Percentiles rank a stretch among this genome's conserved stretches.
phyloP scores from a whole-genome alignment of 106 monocot species.

The Hemerocallis citrina region DNA sequence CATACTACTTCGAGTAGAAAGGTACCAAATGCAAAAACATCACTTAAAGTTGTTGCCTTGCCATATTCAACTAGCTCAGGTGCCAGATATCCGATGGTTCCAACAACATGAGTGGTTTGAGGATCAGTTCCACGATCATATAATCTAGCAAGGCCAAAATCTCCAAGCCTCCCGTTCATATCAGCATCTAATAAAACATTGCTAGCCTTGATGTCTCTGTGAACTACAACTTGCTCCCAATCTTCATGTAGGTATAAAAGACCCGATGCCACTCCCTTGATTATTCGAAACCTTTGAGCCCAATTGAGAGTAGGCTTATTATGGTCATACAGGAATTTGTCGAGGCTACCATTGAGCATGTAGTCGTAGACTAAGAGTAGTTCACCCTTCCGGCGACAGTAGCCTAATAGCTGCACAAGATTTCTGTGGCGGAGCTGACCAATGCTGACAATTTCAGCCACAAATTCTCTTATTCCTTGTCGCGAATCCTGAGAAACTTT shows the following conservation, averaged over 20 bases:
- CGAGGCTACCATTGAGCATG: constrained; percentile 13
- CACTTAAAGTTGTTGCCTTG: constrained; percentile 10
- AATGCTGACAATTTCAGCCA: constrained; percentile 3
- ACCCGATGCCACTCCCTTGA: constrained; percentile 2
- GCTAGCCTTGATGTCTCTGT: constrained; percentile 18
- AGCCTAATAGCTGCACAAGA: constrained; percentile 3
- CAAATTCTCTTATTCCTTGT: constrained; percentile 3
- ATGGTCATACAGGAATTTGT: constrained; percentile 4
- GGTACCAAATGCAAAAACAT: constrained; percentile 18
- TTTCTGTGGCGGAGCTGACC: background rate
- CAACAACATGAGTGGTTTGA: constrained; percentile 11
- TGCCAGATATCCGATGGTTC: constrained; percentile 16
- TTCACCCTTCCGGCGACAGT: background rate
- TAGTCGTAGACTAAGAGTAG: constrained; percentile 5
- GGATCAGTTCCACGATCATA: constrained; percentile 6
- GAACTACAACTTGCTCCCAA: constrained; percentile 14
- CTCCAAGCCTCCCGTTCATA: constrained; percentile 13
- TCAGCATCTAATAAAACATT: constrained; percentile 17
- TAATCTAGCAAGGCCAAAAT: constrained; percentile 12
- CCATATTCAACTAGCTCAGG: constrained; percentile 11
- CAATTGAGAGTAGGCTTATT: background rate
- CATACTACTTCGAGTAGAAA: constrained; percentile 17
- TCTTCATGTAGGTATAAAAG: constrained; percentile 13
- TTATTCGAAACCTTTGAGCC: constrained; percentile 8
- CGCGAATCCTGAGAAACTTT: background rate